Percentiles rank a stretch among this genome's conserved stretches.
Conservation (phyloP, 208 protist species). For the Leishmania braziliensis region DNA sequence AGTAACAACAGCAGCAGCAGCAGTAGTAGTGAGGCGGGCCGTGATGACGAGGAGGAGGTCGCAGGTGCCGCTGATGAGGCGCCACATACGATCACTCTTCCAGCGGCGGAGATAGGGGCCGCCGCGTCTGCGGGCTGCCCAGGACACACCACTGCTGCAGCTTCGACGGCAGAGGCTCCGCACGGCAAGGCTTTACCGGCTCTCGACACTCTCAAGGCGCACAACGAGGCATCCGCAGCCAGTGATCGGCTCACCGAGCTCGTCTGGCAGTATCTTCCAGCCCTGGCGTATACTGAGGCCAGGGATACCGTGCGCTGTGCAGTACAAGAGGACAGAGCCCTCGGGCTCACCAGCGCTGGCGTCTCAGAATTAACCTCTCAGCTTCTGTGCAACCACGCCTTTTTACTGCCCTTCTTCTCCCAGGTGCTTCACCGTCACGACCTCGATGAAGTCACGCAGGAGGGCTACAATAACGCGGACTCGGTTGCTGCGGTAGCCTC, state of each 20-base stretch:
- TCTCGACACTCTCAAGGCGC: neutral
- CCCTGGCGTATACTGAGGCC: neutral
- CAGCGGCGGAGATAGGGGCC: neutral
- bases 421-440: constrained; percentile 33
- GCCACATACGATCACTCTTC: neutral
- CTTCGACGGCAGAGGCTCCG: neutral
- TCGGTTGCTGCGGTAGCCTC: constrained; percentile 7
- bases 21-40: neutral
- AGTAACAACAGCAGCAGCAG: neutral
- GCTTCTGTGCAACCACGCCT: constrained; percentile 65
- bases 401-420: constrained; percentile 52
- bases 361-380: constrained; percentile 57
- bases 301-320: neutral
- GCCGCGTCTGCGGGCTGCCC: neutral
- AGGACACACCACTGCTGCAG: too few species aligned
- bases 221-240: neutral
- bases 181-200: neutral
- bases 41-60: neutral
- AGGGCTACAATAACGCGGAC: neutral
- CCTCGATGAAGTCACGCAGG: constrained; percentile 12
- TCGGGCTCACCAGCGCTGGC: constrained; percentile 36
- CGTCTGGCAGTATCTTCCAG: constrained; percentile 8
- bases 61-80: neutral
- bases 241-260: constrained; percentile 2
- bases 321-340: constrained; percentile 8